A percentile compares a stretch with the other conserved stretches of the same genome.
phyloP scores from a whole-genome alignment of 345 rosid genomes.

The Cardamine occulta region DNA sequence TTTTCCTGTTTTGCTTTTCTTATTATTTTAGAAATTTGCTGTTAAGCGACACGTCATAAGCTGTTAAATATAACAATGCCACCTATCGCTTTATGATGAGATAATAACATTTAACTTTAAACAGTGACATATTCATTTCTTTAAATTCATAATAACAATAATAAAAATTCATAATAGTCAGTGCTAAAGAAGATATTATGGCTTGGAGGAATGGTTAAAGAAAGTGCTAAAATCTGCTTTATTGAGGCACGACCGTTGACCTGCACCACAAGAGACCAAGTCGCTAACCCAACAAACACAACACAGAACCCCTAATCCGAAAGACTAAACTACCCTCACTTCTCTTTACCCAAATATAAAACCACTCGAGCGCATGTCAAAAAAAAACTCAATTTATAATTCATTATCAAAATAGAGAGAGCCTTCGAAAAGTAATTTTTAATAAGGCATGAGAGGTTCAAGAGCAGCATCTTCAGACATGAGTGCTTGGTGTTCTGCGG shows the following conservation, averaged over 20 bases:
- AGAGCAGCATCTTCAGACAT: constrained; percentile 48
- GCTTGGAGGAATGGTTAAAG: constrained; percentile 21
- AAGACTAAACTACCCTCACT: constrained; percentile 30
- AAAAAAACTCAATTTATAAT: not conserved
- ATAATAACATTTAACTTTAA: not conserved
- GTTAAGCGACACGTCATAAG: not conserved
- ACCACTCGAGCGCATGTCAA: constrained; percentile 2
- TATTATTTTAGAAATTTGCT: not conserved
- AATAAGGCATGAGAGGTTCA: constrained; percentile 34
- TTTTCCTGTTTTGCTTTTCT: not conserved
- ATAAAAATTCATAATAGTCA: not conserved
- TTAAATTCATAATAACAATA: not conserved
- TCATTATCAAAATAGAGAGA: not conserved
- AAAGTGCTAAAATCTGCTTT: constrained; percentile 26
- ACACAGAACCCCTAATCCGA: not conserved
- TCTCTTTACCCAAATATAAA: constrained; percentile 21
- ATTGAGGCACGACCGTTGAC: constrained; percentile 41
- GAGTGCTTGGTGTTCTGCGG: constrained; percentile 70
- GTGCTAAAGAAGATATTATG: constrained; percentile 1
- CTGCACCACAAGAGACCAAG: constrained; percentile 34
- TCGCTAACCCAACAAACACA: constrained; percentile 43
- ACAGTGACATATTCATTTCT: constrained; percentile 2
- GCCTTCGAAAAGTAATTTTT: not conserved
- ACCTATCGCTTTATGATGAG: not conserved
- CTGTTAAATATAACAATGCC: not conserved